Conservation (phyloP, 164 flowering plant genomes). For the Magnolia officinalis region DNA sequence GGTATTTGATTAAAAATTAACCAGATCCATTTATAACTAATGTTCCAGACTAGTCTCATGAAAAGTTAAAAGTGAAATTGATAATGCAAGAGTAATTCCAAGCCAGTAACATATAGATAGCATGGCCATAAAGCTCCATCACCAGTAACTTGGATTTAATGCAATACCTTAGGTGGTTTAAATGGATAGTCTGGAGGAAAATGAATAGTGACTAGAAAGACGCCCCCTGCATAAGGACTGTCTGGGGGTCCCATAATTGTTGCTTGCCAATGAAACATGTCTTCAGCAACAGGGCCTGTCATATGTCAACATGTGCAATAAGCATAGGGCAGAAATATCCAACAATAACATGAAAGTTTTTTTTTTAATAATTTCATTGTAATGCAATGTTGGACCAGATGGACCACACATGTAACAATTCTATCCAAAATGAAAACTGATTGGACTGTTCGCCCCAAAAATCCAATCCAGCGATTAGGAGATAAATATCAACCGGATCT, state of each 20-base stretch:
- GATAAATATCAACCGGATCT: not conserved
- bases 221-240: constrained; percentile 48
- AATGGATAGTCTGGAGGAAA: constrained; percentile 48
- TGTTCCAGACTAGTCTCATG: too few species aligned
- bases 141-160: not conserved
- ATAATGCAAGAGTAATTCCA: not conserved
- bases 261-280: constrained; percentile 53
- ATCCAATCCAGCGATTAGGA: not conserved
- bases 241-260: constrained; percentile 51
- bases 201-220: constrained; percentile 45
- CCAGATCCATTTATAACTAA: too few species aligned
- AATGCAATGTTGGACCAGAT: too few species aligned
- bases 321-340: too few species aligned
- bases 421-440: too few species aligned
- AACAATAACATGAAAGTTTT: too few species aligned
- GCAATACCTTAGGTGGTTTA: constrained; percentile 41
- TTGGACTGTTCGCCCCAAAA: too few species aligned
- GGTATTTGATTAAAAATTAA: too few species aligned
- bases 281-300: constrained; percentile 48
- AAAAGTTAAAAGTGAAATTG: too few species aligned
- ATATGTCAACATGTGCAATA: not conserved
- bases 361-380: too few species aligned
- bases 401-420: too few species aligned
- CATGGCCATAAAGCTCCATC: not conserved
- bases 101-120: not conserved